Evolutionary conservation across 371 early-diverging fungal species (phyloP), one percentile per base, ranked within the genome.

Genomic region (Polyrhizophydium stewartii): DNA sequence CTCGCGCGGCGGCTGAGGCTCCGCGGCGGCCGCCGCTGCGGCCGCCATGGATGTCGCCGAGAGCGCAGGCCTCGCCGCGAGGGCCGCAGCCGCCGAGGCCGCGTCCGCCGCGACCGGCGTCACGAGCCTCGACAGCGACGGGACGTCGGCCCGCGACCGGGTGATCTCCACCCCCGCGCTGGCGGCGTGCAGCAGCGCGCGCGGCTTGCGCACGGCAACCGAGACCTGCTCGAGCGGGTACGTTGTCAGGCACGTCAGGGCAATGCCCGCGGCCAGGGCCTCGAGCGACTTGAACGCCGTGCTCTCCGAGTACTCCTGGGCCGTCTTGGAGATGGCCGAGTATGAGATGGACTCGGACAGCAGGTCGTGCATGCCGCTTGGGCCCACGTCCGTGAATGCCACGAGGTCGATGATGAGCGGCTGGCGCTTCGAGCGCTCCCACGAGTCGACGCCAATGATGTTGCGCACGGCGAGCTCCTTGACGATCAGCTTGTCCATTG

Each of bases 171-270:
- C 89, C 33, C 94, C 93, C 1, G 92, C 93, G 22, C 87, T 85
- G 55, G 87, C 86, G 22, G 95, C 97, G 66, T 92, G 92, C 57
- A 94, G 76, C 31, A 96, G 77, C n/a, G 94, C 95, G 33, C 88
- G 83, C 32, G 94, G 93, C 67, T 97, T 96, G 63, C 90, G 91
- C 3, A 93, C 83, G 21, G 79, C 75, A 38, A 96, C 86, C 7
- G 82, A 83, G 38, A 93, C 89, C 30, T 59, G 59, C 33, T 55
- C 43, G 51, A 64, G 55, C 21, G 55, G 60, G 27, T 61, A 37
- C 37, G 43, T 24, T 27, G 51, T 45, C 45, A 79, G 52, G 60
- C 72, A 67, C 27, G 61, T 40, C 24, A 65, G 56, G 2, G 76
- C 78, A 46, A 81, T 73, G 9, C 66, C 71, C 22, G 64, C 46